A percentile compares a stretch with the other conserved stretches of the same genome.
Conservation (phyloP, 208 protist species). For the Wallacemonas sp. region DNA sequence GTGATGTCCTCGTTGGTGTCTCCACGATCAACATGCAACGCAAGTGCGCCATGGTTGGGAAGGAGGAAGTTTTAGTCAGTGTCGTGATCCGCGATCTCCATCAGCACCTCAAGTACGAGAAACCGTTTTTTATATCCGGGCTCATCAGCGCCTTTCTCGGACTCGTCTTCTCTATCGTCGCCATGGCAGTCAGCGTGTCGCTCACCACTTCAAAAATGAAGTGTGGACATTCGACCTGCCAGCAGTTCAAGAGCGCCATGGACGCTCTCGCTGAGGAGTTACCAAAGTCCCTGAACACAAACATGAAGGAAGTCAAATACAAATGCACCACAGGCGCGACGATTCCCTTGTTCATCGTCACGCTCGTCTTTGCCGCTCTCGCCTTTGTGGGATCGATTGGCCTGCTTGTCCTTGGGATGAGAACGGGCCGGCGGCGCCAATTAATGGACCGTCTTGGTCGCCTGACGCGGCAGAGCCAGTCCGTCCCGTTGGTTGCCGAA, state of each 20-base stretch:
- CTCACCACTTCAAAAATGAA: slow-evolving; percentile 29
- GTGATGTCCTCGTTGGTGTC: slow-evolving; percentile 21
- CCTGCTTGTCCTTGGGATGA: slow-evolving; percentile 8
- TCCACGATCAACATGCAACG: slow-evolving; percentile 16
- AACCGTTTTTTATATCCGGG: slow-evolving; percentile 22
- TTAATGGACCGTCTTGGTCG: not conserved
- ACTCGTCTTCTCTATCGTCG: slow-evolving; percentile 31
- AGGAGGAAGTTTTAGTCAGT: slow-evolving; percentile 10
- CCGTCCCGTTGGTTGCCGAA: not conserved
- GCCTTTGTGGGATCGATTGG: slow-evolving; percentile 3
- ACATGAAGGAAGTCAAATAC: not conserved
- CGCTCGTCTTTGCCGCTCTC: slow-evolving; percentile 20
- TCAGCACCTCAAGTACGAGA: slow-evolving; percentile 22
- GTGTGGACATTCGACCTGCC: slow-evolving; percentile 45
- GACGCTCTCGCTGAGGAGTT: slow-evolving; percentile 26
- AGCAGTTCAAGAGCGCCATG: slow-evolving; percentile 32
- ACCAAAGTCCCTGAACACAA: not conserved
- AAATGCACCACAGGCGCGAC: slow-evolving; percentile 29
- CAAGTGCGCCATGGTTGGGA: slow-evolving; percentile 19
- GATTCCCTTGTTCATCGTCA: slow-evolving; percentile 23
- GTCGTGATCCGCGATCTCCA: slow-evolving; percentile 26
- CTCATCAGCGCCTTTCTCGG: slow-evolving; percentile 15
- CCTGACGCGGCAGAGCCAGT: not conserved
- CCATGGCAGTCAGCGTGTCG: slow-evolving; percentile 27
- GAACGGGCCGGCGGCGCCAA: not conserved